Evolutionary conservation across 1,284 basidiomycete species (phyloP), one percentile per base, ranked within the genome.

Genomic region (Schizophyllum commune): DNA sequence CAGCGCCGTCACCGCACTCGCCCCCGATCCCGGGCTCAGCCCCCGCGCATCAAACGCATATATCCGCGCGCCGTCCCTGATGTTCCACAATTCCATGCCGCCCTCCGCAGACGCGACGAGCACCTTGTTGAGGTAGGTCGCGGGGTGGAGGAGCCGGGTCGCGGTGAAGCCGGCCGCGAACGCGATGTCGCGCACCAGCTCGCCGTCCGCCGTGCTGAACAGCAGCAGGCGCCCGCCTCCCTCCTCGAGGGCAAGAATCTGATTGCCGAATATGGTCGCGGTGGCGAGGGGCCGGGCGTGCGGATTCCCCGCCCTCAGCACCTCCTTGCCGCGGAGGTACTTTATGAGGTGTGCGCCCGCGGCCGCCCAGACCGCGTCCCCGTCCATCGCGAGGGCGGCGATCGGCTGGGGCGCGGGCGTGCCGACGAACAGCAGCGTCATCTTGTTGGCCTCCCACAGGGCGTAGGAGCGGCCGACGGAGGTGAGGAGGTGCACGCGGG

Each of bases 91-190:
- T 65, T 96, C 91, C 67, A 99, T 74, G 59, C 79, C 78, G 9
- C 97, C 97, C 71, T 95, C 82, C 61, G 79, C 83, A 65, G 92
- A 92, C 1, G 89, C 88, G 8, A 99, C 83, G 1, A 99, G 79
- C 0, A 99, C 81, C 76, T 99, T 99, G 79, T 99, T 98, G 60
- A 99, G 75, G 74, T 99, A 99, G 4, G 97, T 99, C 0, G 94
- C 89, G 0, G 97, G 97, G 73, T 99, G 97, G 5, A 98, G 79
- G 32, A 98, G 75, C 19, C 81, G 82, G 9, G 86, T 91, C 8
- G 96, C 96, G 1, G 86, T 90, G 72, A 98, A 98, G 5, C 81
- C 86, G 13, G 80, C 69, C 53, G 90, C 86, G 66, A 95, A 96
- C 58, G 86, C 78, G 56, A 97, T 84, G 9, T 81, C 83, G 2